A percentile compares a stretch with the other conserved stretches of the same genome.
These are phyloP conservation scores for Rhizoclosmatium sp. DNA, from an alignment of 192 early-diverging fungal species.

Conservation along the genomic window DNA sequence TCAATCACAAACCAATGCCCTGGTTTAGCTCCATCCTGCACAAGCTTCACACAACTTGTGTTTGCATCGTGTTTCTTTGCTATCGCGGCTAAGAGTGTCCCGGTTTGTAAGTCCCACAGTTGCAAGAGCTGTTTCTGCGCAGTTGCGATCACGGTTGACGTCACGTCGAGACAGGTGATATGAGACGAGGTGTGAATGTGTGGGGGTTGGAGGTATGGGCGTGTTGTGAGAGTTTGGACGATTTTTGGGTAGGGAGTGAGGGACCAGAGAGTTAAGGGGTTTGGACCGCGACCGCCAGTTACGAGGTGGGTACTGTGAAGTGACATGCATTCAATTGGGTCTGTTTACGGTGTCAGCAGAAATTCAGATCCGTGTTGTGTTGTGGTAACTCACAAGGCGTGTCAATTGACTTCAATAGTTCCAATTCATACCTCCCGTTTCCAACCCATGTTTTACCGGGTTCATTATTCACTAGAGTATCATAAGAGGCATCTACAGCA, in stretches of 20 bases:
- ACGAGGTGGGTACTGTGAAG: background rate
- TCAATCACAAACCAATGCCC: slow-evolving; percentile 17
- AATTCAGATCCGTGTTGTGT: background rate
- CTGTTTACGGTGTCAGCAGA: background rate
- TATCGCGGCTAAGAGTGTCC: background rate
- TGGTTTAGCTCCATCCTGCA: background rate
- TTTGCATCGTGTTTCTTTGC: slow-evolving; percentile 16
- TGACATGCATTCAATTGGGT: slow-evolving; percentile 35
- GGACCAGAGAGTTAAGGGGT: background rate
- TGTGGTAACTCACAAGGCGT: slow-evolving; percentile 7
- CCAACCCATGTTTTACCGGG: slow-evolving; percentile 15
- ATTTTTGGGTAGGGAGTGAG: background rate
- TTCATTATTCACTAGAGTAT: background rate
- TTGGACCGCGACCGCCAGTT: slow-evolving; percentile 19
- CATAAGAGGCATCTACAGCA: background rate
- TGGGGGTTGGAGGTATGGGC: background rate
- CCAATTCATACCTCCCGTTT: slow-evolving; percentile 21
- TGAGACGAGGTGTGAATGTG: background rate
- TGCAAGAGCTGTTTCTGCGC: slow-evolving; percentile 19
- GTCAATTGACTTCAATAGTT: background rate
- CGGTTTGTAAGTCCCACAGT: background rate
- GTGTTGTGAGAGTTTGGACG: background rate
- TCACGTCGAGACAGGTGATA: slow-evolving; percentile 7
- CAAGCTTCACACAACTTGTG: background rate
- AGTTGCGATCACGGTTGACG: background rate